phyloP scores from a whole-genome alignment of 257 asterid species.

The Solanum gracilifrons region DNA sequence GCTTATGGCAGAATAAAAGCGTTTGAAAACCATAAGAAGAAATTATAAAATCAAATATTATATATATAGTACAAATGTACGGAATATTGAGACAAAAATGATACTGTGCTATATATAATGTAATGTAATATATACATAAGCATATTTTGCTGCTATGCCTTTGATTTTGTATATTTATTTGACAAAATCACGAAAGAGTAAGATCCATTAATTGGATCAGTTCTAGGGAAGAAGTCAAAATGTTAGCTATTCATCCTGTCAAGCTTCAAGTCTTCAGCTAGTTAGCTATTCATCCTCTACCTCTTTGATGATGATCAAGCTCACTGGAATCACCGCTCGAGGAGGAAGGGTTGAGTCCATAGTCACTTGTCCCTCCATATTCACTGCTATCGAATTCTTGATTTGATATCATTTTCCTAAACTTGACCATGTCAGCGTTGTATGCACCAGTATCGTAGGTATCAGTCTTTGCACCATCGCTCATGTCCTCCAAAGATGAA shows the following conservation, averaged over 20 bases:
- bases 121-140: not conserved
- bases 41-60: not conserved
- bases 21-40: not conserved
- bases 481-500: conserved; percentile 63
- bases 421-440: conserved; percentile 79
- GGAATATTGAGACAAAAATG: not conserved
- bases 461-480: conserved; percentile 40
- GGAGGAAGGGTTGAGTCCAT: conserved; percentile 42
- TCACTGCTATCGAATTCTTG: conserved; percentile 47
- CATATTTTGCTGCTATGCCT: not conserved
- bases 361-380: conserved; percentile 53
- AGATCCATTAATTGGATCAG: not conserved
- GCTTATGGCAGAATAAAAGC: not conserved
- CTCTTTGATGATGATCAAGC: not conserved
- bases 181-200: not conserved
- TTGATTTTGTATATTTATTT: not conserved
- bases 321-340: conserved; percentile 32
- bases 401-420: conserved; percentile 59
- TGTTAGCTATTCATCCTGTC: not conserved
- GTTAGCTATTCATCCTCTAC: not conserved
- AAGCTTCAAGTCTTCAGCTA: not conserved
- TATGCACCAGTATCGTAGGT: conserved; percentile 63
- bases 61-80: not conserved
- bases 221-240: not conserved
- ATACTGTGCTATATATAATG: not conserved